Conservation (phyloP, 106 monocot species). For the Xerophyta viscosa region DNA sequence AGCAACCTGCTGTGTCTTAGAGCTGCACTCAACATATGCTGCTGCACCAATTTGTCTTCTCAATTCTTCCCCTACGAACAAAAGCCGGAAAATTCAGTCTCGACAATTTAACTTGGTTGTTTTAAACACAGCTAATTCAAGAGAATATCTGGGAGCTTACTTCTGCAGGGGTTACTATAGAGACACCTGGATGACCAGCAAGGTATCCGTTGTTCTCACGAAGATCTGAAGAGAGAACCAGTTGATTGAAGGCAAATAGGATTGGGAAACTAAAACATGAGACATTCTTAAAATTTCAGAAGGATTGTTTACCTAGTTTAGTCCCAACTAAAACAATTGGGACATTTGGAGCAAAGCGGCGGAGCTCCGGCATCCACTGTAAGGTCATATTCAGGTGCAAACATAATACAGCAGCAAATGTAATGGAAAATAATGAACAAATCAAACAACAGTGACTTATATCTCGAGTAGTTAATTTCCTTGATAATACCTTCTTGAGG, state of each 20-base stretch:
- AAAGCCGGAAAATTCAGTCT: no score
- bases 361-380: conserved; percentile 97
- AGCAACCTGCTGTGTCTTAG: conserved; percentile 88
- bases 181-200: conserved; percentile 69
- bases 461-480: no score
- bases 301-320: conserved; percentile 58
- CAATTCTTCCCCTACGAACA: conserved; percentile 77
- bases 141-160: conserved; percentile 13
- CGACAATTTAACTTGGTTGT: no score
- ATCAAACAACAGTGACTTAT: not conserved
- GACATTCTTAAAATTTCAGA: no score
- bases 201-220: conserved; percentile 77
- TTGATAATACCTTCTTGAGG: conserved; percentile 90
- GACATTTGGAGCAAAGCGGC: conserved; percentile 81
- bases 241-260: no score
- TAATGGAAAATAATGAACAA: not conserved
- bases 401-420: not conserved
- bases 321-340: conserved; percentile 88
- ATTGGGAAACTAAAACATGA: no score
- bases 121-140: not conserved
- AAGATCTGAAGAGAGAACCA: conserved; percentile 52
- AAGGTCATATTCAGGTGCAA: conserved; percentile 2
- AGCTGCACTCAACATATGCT: conserved; percentile 89
- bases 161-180: conserved; percentile 54
- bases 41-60: conserved; percentile 80